Evolutionary conservation across 768 basidiomycete species (phyloP), one percentile per base, ranked within the genome.

Genomic region (Coprinopsis strossmayeri): DNA sequence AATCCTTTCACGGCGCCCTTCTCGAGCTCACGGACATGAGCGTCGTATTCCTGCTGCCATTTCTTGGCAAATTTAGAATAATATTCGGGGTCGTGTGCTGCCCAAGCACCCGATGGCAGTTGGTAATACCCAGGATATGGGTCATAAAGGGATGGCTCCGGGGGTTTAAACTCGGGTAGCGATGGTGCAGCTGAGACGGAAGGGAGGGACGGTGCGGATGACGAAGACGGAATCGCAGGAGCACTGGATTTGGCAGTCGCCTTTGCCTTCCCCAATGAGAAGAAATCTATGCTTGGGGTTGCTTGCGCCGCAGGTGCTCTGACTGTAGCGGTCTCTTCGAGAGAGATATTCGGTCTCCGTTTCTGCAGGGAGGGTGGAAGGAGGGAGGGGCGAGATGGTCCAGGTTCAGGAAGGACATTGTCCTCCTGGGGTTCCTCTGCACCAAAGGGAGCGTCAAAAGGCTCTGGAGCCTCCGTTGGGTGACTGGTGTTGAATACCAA

Each of bases 91-190:
- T 92, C 87, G 58, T 91, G 74, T 0, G 82, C 79, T 21, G 78
- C 84, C 81, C 90, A 94, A 27, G 74, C 64, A 15, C 91, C 91
- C 5, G 87, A 84, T 0, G 91, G 88, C 17, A 86, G 73, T 46
- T 84, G 81, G 56, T 92, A 91, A 67, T 92, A 93, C 4, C 91
- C 91, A 0, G 91, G 91, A 62, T 91, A 90, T 13, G 79, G 77
- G 59, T 92, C 91, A 5, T 71, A 70, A 2, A 78, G 76, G 4
- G 81, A 84, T 1, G 91, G 90, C 45, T 83, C 80, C 1, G 88
- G 90, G 0, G 82, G 79, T 34, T 76, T 70, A 54, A 83, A 90
- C 37, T 78, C 79, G 3, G 83, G 75, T 10, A 91, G 61, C 12
- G 62, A 63, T 3, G 89, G 89, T 0, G 90, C 89, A 20, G 89